Evolutionary conservation across 1,284 basidiomycete species (phyloP), one percentile per base, ranked within the genome.

Genomic region (Fomitopsis schrenkii): DNA sequence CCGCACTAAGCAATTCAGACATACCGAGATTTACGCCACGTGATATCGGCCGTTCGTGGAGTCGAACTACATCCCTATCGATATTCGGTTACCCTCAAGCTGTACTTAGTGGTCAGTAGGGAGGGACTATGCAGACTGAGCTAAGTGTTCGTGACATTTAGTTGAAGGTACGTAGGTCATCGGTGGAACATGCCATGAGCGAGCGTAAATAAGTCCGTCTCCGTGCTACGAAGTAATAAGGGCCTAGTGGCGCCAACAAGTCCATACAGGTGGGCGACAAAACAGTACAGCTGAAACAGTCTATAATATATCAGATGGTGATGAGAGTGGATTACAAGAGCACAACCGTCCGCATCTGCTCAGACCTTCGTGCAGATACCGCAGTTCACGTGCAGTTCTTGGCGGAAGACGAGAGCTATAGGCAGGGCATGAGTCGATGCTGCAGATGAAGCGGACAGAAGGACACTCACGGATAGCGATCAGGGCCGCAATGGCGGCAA

Each of bases 401-500:
- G 76, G 64, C 83, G 86, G 78, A 91, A 83, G 59, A 81, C 75
- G 66, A 81, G 81, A 62, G 90, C 90, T 91, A 33, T 15, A 67
- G 53, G 67, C 57, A 62, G 45, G 48, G 33, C 14, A 26, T 59
- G 8, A 62, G 66, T 41, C 54, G 65, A 54, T 36, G 42, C 46
- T 42, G 28, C 50, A 22, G 15, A 35, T 35, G 30, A 55, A 40
- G 58, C 59, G 46, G 55, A n/a, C 40, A 7, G 30, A 42, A 26
- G 19, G 26, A 55, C 7, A 86, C 91, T 79, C 76, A 93, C 91
- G 91, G 64, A 90, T 74, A 68, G 80, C 84, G 70, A 93, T 82
- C 67, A 98, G 83, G 36, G 87, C 89, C 50, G 88, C 82, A 72
- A 98, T 94, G 66, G 89, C 71, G 60, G 83, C 84, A 67, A 95